These are phyloP conservation scores for Chlorella ohadii DNA, from an alignment of 139 green algal species.

Conservation along the genomic window DNA sequence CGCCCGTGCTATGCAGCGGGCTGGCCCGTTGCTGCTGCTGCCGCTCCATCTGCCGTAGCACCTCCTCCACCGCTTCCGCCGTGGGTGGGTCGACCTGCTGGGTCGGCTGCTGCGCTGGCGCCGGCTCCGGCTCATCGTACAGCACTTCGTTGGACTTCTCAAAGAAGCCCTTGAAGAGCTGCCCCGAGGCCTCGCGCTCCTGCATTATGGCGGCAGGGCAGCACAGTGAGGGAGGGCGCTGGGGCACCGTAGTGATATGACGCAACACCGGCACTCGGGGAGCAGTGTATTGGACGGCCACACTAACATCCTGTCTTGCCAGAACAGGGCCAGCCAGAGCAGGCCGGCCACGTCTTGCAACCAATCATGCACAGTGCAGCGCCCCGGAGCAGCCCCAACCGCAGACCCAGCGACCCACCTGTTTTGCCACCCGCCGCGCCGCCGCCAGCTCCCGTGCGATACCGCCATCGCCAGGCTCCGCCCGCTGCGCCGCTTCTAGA, in stretches of 20 bases:
- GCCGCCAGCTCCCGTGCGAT: conserved; percentile 37
- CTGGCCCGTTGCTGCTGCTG: not conserved
- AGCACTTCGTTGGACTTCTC: not conserved
- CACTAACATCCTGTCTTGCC: too few species aligned
- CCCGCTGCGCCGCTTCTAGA: conserved; percentile 51
- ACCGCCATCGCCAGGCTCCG: conserved; percentile 24
- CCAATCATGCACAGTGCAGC: too few species aligned
- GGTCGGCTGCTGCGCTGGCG: not conserved
- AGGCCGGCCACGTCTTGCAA: too few species aligned
- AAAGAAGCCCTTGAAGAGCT: conserved; percentile 29
- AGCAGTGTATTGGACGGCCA: too few species aligned
- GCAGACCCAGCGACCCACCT: not conserved
- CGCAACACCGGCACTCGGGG: too few species aligned
- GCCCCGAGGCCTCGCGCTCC: not conserved
- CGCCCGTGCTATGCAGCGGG: not conserved
- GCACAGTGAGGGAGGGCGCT: not conserved
- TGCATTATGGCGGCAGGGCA: not conserved
- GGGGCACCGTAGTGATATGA: not conserved
- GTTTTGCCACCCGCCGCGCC: conserved; percentile 38
- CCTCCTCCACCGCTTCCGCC: not conserved
- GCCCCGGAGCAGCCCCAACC: too few species aligned
- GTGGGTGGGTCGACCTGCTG: too few species aligned
- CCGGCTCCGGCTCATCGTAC: not conserved
- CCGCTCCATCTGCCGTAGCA: not conserved
- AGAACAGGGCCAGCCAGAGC: too few species aligned